Evolutionary conservation across 129 eudicot genomes (phyloP).

Genomic region (Helichrysum umbraculigerum): DNA sequence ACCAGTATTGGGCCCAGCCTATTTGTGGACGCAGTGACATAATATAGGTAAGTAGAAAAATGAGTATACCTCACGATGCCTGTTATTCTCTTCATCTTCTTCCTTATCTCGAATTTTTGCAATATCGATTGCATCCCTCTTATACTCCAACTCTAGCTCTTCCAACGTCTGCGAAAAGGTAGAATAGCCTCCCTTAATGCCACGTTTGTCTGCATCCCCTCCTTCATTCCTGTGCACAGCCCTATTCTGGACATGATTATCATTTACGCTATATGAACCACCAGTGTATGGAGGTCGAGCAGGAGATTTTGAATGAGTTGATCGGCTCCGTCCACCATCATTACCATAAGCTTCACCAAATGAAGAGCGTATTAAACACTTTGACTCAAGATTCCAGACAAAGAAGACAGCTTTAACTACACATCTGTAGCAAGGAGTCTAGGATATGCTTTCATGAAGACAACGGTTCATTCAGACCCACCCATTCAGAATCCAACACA

Average conservation of each 20-base stretch:
- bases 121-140: constrained; percentile 69
- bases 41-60: background rate
- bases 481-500: constrained; percentile 79
- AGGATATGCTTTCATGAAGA: constrained; percentile 43
- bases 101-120: constrained; percentile 68
- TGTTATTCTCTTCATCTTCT: constrained; percentile 81
- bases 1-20: background rate
- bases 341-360: constrained; percentile 95
- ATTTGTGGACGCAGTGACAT: background rate
- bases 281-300: constrained; percentile 49
- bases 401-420: constrained; percentile 44
- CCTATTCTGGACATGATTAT: constrained; percentile 54
- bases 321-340: constrained; percentile 70
- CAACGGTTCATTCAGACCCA: constrained; percentile 65
- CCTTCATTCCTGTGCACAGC: constrained; percentile 48
- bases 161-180: constrained; percentile 57
- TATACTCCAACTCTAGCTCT: constrained; percentile 74
- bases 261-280: constrained; percentile 55
- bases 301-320: constrained; percentile 85
- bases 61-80: constrained; percentile 77
- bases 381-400: constrained; percentile 50
- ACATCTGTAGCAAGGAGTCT: constrained; percentile 25
- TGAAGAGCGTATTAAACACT: constrained; percentile 77
- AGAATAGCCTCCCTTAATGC: constrained; percentile 50
- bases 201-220: constrained; percentile 60